Base-by-base conservation (phyloP, 192 early-diverging fungal species). In the Coemansia sp. region DNA sequence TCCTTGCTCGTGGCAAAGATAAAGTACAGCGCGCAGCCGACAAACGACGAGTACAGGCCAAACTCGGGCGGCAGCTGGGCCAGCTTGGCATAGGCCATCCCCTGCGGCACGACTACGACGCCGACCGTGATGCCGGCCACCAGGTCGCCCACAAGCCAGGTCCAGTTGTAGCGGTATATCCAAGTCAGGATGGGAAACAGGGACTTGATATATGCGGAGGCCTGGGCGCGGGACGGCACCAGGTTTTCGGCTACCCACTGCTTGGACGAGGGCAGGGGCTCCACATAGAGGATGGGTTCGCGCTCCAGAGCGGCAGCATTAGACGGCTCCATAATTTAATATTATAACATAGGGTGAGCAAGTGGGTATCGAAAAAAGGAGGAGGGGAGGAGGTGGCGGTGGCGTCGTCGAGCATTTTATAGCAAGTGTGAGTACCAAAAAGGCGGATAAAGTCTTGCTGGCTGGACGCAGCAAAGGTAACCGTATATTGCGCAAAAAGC, bases 71-170 rank as follows among this genome's bases (percentile, higher is more conserved):
- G 86, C 32, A 92, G 62, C 34, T 65, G 67, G 4, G 90, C 88
- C 0, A 92, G 72, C 68, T 86, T 89, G 7, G 90, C 81, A 53
- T 90, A 85, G 27, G 88, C 84, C 77, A 85, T 78, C 37, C 75
- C 77, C 56, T 91, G 88, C 13, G 88, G 90, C 37, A 92, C 77
- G 23, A 88, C 83, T 23, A 92, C 76, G 0, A 86, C 67, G 8
- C 85, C 86, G 31, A 89, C 82, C 0, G 90, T 90, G n/a, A 86
- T 30, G 8, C 85, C 90, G 17, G 86, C 87, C 30, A 88, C 65
- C 9, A 86, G 36, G 56, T 91, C 88, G 21, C 83, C 82, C 17
- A 69, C 13, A 26, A 88, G 65, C 88, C 88, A 90, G 8, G 63
- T 61, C 60, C 62, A 60, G 60, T 79, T 79, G 60, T 79, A 79